A percentile compares a stretch with the other conserved stretches of the same genome.
Conservation (phyloP, 345 rosid genomes). For the Syzygium grande region DNA sequence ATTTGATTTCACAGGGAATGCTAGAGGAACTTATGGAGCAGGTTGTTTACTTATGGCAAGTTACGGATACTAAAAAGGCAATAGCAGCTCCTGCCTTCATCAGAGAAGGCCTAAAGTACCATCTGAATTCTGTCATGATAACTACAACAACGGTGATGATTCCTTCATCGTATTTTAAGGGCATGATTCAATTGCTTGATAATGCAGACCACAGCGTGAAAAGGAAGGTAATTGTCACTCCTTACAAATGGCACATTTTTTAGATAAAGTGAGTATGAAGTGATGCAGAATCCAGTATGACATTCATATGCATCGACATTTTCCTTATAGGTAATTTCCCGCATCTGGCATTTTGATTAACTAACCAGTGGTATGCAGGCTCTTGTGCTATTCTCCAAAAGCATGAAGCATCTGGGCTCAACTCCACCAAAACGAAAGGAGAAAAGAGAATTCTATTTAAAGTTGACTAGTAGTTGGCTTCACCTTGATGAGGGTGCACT, state of each 20-base stretch:
- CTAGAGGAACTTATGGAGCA: conserved; percentile 72
- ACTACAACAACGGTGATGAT: conserved; percentile 41
- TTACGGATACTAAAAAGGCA: conserved; percentile 36
- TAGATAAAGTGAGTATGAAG: background rate
- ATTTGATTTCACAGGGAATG: conserved; percentile 35
- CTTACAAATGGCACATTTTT: background rate
- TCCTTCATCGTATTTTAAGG: conserved; percentile 64
- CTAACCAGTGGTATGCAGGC: conserved; percentile 34
- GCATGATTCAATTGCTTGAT: conserved; percentile 58
- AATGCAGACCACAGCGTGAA: conserved; percentile 43
- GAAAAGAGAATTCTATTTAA: conserved; percentile 20
- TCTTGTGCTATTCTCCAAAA: conserved; percentile 67
- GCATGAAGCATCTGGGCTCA: conserved; percentile 40
- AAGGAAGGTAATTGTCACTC: conserved; percentile 52
- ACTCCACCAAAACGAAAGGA: conserved; percentile 32
- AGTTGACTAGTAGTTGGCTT: conserved; percentile 35
- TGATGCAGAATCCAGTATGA: background rate
- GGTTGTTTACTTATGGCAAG: conserved; percentile 43
- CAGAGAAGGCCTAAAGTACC: conserved; percentile 48
- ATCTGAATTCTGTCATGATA: conserved; percentile 49
- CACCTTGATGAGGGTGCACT: conserved; percentile 44
- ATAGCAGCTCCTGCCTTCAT: conserved; percentile 19
- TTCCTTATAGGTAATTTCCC: background rate
- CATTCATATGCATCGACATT: background rate
- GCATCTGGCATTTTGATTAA: background rate